Percentiles rank a stretch among this genome's conserved stretches.
These are phyloP conservation scores for Hirschioporus abietinus DNA, from an alignment of 768 basidiomycete genomes.

Conservation along the genomic window DNA sequence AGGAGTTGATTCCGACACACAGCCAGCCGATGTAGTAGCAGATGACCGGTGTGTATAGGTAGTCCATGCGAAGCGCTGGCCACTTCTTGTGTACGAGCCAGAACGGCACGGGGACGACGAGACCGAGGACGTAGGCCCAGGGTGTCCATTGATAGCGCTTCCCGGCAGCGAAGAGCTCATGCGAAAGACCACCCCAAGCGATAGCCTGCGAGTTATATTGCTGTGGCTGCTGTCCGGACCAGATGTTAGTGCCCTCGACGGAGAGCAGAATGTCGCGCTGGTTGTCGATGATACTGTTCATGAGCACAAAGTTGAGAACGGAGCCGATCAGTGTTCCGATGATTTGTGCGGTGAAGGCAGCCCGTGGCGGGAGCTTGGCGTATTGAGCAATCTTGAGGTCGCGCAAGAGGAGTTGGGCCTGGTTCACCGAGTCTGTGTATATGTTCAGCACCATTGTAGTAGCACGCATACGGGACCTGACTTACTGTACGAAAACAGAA, in stretches of 20 bases:
- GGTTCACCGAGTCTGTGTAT: conserved; percentile 36
- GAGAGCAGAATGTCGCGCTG: conserved; percentile 47
- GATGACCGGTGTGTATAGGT: conserved; percentile 43
- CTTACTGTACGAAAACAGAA: conserved; percentile 44
- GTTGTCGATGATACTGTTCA: conserved; percentile 52
- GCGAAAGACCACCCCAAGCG: conserved; percentile 46
- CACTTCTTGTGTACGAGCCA: conserved; percentile 40
- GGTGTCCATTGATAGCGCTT: conserved; percentile 46
- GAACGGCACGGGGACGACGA: conserved; percentile 49
- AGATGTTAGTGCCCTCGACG: conserved; percentile 52
- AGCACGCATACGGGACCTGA: conserved; percentile 2
- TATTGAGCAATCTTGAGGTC: conserved; percentile 48
- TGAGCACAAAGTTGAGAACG: conserved; percentile 42
- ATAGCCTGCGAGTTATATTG: conserved; percentile 48
- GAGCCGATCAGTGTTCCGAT: conserved; percentile 43
- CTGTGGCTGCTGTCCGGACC: conserved; percentile 43
- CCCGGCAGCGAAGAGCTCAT: conserved; percentile 38
- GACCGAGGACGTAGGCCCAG: conserved; percentile 41
- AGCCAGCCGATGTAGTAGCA: conserved; percentile 46
- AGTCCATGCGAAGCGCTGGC: conserved; percentile 41
- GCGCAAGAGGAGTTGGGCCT: conserved; percentile 36
- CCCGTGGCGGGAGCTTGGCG: conserved; percentile 44
- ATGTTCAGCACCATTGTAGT: neutral
- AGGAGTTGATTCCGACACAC: conserved; percentile 46
- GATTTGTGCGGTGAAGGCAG: conserved; percentile 45